These are phyloP conservation scores for Tillandsia leiboldiana DNA, from an alignment of 176 grass and related monocot genomes.

Conservation along the genomic window DNA sequence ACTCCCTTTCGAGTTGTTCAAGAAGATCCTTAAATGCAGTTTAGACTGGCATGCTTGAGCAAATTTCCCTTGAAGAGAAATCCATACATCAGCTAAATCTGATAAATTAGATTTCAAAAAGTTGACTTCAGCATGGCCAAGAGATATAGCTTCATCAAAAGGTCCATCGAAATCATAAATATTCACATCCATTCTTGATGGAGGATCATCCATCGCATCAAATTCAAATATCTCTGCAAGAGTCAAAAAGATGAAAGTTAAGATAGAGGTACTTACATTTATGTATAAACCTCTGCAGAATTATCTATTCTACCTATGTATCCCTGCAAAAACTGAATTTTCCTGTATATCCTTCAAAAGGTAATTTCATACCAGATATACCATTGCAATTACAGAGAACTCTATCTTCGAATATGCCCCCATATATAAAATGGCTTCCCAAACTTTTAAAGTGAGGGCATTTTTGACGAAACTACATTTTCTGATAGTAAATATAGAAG, in stretches of 20 bases:
- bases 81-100: conserved; percentile 75
- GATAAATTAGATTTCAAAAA: conserved; percentile 91
- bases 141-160: conserved; percentile 68
- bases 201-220: conserved; percentile 89
- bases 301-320: conserved; percentile 8
- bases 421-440: too few species aligned
- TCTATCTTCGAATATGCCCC: too few species aligned
- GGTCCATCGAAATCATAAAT: conserved; percentile 96
- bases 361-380: not conserved
- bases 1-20: conserved; percentile 73
- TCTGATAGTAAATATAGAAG: too few species aligned
- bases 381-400: not conserved
- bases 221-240: conserved; percentile 91
- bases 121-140: conserved; percentile 85
- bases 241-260: conserved; percentile 15
- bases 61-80: conserved; percentile 85
- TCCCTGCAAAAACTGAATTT: not conserved
- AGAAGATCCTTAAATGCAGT: conserved; percentile 74
- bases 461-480: too few species aligned
- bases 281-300: conserved; percentile 2
- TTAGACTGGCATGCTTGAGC: conserved; percentile 80
- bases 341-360: not conserved
- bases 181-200: conserved; percentile 72
- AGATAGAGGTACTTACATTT: conserved; percentile 10
- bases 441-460: too few species aligned